Evolutionary conservation across 176 grass and related monocot species (phyloP), one percentile per base, ranked within the genome.

Genomic region (Musa troglodytarum): DNA sequence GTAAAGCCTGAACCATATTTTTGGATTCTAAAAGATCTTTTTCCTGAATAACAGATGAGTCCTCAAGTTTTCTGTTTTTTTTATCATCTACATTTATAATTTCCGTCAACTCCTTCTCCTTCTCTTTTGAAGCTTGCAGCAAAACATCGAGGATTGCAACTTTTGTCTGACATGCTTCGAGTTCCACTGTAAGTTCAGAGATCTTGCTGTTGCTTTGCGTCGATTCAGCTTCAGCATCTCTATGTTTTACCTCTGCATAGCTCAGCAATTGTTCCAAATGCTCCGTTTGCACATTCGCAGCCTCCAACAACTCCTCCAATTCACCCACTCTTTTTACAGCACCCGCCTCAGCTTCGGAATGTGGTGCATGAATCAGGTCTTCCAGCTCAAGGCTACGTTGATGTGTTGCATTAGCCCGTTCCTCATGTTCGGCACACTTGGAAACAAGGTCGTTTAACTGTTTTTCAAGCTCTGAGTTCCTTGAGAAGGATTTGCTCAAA

Each of bases 11-110:
- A 74, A 84, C 72, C 54, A 82, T 52, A 8, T 84, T 86, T 81
- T 86, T 83, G 2, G 77, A 68, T 91, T 91, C 89, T 74, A 85
- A 81, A 72, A 87, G 83, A 22, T 80, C 78, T 83, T 75, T 73
- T 52, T 76, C 80, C 26, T 76, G 26, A 77, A 74, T 76, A 43
- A 80, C 83, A 62, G 85, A 75, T 17, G 78, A 17, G 17, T 88
- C 87, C 84, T 96, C 87, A 66, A 80, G 81, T 9, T 85, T 85
- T 28, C 84, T 86, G 63, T 82, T 96, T 81, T 96, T 85, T 86
- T 84, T 85, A 78, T 80, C 82, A 77, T 81, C 73, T 88, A 80
- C 77, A 78, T 69, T 76, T 61, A 92, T 78, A 68, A 82, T 88
- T 10, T 78, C 77, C 68, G 74, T 83, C 10, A 79, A 83, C 22